Conservation (phyloP, 257 asterid genomes). For the Jasminum sambac region DNA sequence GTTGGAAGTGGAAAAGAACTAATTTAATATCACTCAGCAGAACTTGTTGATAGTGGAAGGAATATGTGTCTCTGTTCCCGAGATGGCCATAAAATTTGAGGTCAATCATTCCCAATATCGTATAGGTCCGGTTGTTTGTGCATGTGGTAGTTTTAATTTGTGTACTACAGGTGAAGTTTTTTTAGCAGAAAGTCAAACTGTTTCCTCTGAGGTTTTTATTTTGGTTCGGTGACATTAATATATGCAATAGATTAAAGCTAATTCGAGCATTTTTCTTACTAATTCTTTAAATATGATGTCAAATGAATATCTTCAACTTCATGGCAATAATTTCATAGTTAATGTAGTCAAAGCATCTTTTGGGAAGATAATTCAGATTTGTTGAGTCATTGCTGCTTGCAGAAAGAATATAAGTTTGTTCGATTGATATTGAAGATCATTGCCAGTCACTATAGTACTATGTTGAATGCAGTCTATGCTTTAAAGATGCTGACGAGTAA, state of each 20-base stretch:
- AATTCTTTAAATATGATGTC: conserved; percentile 2
- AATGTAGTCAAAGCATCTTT: conserved; percentile 7
- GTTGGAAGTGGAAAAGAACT: conserved; percentile 10
- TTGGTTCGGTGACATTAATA: not conserved
- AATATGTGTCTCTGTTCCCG: not conserved
- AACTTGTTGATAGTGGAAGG: not conserved
- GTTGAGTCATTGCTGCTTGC: not conserved
- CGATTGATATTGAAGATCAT: not conserved
- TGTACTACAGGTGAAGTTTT: conserved; percentile 6
- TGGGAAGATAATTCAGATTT: not conserved
- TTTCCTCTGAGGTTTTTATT: conserved; percentile 8
- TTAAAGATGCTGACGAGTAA: not conserved
- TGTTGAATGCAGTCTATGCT: not conserved
- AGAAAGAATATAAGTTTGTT: not conserved
- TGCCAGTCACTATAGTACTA: not conserved
- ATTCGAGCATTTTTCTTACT: not conserved
- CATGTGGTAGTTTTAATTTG: conserved; percentile 13
- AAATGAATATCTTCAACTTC: conserved; percentile 11
- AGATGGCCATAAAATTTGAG: conserved; percentile 4
- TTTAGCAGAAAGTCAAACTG: conserved; percentile 5
- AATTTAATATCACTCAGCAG: conserved; percentile 5
- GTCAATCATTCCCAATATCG: conserved; percentile 25
- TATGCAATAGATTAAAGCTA: not conserved
- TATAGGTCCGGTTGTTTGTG: not conserved
- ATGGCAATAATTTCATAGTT: not conserved